Percentiles rank a stretch among this genome's conserved stretches.
These are phyloP conservation scores for Madurella fahalii DNA, from an alignment of 2,329 filamentous ascomycete species.

Conservation along the genomic window DNA sequence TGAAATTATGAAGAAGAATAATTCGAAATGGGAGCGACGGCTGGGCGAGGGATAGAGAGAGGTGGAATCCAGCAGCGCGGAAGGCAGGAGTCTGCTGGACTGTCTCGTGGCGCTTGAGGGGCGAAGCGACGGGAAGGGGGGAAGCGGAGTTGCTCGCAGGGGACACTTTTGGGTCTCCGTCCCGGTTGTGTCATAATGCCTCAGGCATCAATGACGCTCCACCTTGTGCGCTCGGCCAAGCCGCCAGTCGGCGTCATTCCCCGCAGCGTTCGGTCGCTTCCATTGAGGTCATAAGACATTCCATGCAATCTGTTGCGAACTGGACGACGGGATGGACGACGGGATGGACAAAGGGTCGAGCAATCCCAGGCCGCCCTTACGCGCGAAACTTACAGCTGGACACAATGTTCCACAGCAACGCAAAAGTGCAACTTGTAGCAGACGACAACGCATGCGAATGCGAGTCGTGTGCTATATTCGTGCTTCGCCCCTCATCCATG, in stretches of 20 bases:
- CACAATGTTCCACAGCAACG: too few relatives aligned
- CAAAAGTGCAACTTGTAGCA: too few relatives aligned
- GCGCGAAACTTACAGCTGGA: too few relatives aligned
- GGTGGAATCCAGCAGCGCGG: constrained; percentile 24
- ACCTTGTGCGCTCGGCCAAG: constrained; percentile 7
- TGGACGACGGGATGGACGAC: too few relatives aligned
- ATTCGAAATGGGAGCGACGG: constrained; percentile 10
- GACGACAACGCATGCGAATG: too few relatives aligned
- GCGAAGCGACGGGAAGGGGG: constrained; percentile 1
- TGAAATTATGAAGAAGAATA: constrained; percentile 1
- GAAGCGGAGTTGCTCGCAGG: neutral
- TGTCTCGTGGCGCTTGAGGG: constrained; percentile 9
- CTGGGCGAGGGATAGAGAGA: constrained; percentile 4
- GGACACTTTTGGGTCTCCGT: neutral
- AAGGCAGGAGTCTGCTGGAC: constrained; percentile 22
- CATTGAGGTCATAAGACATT: neutral
- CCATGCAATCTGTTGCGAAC: too few relatives aligned
- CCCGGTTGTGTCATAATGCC: neutral
- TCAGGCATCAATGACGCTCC: constrained; percentile 11
- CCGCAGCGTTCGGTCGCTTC: constrained; percentile 6
- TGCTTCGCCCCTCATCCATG: too few relatives aligned
- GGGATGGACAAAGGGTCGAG: too few relatives aligned
- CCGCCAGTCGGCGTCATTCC: constrained; percentile 4
- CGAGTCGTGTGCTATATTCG: too few relatives aligned
- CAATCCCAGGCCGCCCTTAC: too few relatives aligned